Evolutionary conservation across 345 rosid species (phyloP), one percentile per base, ranked within the genome.

Genomic region (Eucalyptus shirleyi): DNA sequence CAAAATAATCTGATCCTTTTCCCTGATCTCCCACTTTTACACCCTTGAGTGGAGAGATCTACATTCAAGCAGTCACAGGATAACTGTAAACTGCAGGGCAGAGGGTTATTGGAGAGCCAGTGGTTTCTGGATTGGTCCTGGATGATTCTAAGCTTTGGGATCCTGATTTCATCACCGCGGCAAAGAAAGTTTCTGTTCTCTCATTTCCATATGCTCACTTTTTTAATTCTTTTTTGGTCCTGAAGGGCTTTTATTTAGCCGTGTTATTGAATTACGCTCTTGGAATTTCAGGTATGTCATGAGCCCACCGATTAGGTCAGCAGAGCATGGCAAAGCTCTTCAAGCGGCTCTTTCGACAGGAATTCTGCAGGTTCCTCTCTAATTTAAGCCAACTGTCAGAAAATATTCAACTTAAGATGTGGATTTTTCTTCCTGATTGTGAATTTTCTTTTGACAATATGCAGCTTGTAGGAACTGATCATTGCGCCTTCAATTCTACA

Each of bases 391-490:
- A 11, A 40, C 9, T 21, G 1, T 37, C 47, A 11, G 85, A 77
- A 77, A 77, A 21, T 77, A 40, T 77, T 21, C 12, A 40, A 40
- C 85, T 77, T 12, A 12, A 21, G 85, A 77, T 40, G 85, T 4
- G 9, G 47, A 77, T 77, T 77, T 77, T 23, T 77, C 42, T 4
- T 77, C 16, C 47, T 37, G 85, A 77, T 77, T 44, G 7, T 77
- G 85, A 24, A 77, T 19, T 77, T 77, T 77, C 9, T 23, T 15
- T 44, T 50, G 67, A 28, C 55, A 82, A 86, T 81, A 77, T 87
- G 93, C 96, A 97, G 99, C 98, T 97, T 90, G 96, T 98, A 72
- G 99, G 99, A 92, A 98, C 99, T 86, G 99, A 97, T 93, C 99
- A 98, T 89, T 97, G 99, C 87, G 60, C 90, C 37, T 98, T 96